Conservation (phyloP, 192 early-diverging fungal species). For the Cetraspora pellucida region DNA sequence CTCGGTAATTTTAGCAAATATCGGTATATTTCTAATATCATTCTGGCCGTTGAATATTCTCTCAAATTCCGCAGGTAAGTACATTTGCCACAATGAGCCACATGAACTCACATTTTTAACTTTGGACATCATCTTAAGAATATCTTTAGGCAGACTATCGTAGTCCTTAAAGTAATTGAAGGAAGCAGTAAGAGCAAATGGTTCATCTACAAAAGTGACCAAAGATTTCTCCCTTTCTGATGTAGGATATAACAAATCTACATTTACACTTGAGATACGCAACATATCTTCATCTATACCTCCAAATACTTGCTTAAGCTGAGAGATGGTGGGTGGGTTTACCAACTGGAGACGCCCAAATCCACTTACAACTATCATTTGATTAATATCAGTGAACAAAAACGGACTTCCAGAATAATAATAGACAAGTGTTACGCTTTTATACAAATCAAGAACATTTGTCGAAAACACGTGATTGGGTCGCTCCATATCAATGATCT, state of each 20-base stretch:
- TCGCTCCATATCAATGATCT: not conserved
- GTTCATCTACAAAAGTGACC: constrained; percentile 1
- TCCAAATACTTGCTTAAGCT: not conserved
- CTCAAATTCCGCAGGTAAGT: constrained; percentile 16
- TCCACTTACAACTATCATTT: constrained; percentile 4
- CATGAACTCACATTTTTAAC: not conserved
- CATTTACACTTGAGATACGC: not conserved
- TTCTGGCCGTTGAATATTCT: not conserved
- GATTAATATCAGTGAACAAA: not conserved
- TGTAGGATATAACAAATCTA: not conserved
- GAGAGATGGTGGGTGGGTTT: not conserved
- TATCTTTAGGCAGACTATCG: not conserved
- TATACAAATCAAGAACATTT: constrained; percentile 14
- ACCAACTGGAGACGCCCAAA: not conserved
- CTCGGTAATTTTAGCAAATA: not conserved
- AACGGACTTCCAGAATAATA: constrained; percentile 11
- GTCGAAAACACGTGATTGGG: not conserved
- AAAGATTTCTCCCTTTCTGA: not conserved
- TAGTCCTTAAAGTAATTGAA: not conserved
- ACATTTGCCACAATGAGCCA: not conserved
- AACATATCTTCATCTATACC: not conserved
- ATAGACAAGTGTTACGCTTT: not conserved
- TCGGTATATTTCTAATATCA: not conserved
- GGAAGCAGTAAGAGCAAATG: not conserved
- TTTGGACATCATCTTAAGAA: not conserved